A percentile compares a stretch with the other conserved stretches of the same genome.
These are phyloP conservation scores for Plasmopara halstedii DNA, from an alignment of 352 stramenopile genomes.

Conservation along the genomic window DNA sequence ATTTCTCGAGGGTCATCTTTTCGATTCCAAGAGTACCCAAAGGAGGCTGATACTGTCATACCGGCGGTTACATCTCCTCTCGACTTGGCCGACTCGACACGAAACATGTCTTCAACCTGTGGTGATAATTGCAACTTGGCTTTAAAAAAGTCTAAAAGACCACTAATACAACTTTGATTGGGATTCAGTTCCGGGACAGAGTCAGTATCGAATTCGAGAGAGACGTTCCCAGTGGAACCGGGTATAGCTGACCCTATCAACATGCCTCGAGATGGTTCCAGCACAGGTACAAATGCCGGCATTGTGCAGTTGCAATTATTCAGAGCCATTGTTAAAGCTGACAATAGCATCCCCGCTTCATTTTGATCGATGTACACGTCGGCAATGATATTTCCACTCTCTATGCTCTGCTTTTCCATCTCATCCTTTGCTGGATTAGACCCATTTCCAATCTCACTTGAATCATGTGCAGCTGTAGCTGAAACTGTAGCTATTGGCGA, in stretches of 20 bases:
- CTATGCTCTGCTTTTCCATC: background rate
- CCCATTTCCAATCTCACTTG: background rate
- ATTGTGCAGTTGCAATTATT: slow-evolving; percentile 80
- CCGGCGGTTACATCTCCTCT: slow-evolving; percentile 38
- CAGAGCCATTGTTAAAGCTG: slow-evolving; percentile 60
- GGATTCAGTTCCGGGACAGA: slow-evolving; percentile 58
- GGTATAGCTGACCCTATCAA: slow-evolving; percentile 66
- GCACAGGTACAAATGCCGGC: slow-evolving; percentile 61
- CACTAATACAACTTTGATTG: slow-evolving; percentile 73
- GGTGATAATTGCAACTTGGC: slow-evolving; percentile 64
- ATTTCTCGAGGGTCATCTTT: slow-evolving; percentile 39
- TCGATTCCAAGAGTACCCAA: slow-evolving; percentile 48
- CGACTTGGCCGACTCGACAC: slow-evolving; percentile 26
- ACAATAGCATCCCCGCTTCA: slow-evolving; percentile 57
- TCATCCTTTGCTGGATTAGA: background rate
- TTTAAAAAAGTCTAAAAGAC: slow-evolving; percentile 75
- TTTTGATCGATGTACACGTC: slow-evolving; percentile 52
- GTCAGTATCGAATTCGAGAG: slow-evolving; percentile 71
- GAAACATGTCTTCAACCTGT: slow-evolving; percentile 54
- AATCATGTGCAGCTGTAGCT: slow-evolving; percentile 2
- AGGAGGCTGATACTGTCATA: slow-evolving; percentile 62
- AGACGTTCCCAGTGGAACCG: slow-evolving; percentile 63
- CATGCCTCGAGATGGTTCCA: slow-evolving; percentile 40
- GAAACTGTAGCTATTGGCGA: slow-evolving; percentile 20
- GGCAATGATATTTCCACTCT: slow-evolving; percentile 19